Percentiles rank a stretch among this genome's conserved stretches.
Evolutionary conservation across 352 stramenopile genomes (phyloP).

Genomic region (Phytophthora foliorum): DNA sequence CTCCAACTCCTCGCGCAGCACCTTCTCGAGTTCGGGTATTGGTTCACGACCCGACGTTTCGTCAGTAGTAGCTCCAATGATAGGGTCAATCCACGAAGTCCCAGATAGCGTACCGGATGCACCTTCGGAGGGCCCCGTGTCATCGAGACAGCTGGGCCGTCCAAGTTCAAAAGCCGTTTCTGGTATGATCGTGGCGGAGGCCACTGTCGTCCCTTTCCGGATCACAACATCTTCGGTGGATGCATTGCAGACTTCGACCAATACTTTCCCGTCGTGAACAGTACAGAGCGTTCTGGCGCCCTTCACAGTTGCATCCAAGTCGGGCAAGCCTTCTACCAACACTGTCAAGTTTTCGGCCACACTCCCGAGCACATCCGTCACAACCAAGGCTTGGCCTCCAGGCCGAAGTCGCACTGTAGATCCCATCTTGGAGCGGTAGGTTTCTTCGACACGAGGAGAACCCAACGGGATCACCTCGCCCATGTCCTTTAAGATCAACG

Average conservation of each 20-base stretch:
- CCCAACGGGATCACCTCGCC: constrained; percentile 2
- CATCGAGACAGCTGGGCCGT: background rate
- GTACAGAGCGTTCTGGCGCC: constrained; percentile 10
- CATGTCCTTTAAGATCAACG: background rate
- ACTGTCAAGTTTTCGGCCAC: background rate
- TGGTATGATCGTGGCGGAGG: too few species aligned
- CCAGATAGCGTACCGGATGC: too few species aligned
- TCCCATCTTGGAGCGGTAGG: background rate
- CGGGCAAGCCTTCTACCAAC: background rate
- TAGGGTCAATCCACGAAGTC: too few species aligned
- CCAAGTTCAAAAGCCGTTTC: too few species aligned
- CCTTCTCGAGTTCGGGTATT: background rate
- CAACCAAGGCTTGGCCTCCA: background rate
- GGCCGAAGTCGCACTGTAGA: background rate
- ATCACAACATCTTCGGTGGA: constrained; percentile 5
- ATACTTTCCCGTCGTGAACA: background rate
- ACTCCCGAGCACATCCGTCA: background rate
- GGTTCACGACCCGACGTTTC: background rate
- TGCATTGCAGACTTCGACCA: constrained; percentile 14
- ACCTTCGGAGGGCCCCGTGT: too few species aligned
- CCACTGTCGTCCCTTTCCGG: background rate
- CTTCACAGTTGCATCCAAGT: background rate
- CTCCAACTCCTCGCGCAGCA: background rate
- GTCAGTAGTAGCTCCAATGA: too few species aligned
- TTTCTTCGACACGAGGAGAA: background rate